phyloP scores from a whole-genome alignment of 1,284 basidiomycete species.

The Veloboletus limbatus region DNA sequence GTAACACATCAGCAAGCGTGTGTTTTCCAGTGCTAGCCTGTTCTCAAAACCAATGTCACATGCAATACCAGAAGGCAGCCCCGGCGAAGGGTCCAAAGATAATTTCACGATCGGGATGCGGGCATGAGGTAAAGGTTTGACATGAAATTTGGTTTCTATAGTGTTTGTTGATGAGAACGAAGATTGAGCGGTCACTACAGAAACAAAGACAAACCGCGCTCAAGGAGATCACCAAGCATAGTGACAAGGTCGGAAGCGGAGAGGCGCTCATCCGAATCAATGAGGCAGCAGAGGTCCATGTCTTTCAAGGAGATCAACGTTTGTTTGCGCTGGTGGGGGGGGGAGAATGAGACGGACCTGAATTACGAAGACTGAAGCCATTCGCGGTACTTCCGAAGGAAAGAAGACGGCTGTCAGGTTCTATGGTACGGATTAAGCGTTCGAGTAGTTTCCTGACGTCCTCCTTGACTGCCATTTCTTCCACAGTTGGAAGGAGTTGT shows the following conservation, averaged over 20 bases:
- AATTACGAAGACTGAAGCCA: constrained; percentile 92
- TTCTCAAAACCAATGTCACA: constrained; percentile 99
- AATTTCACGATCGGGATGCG: constrained; percentile 99
- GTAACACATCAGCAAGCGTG: constrained; percentile 93
- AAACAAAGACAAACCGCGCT: constrained; percentile 65
- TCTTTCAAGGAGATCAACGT: constrained; percentile 48
- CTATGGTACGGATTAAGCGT: constrained; percentile 90
- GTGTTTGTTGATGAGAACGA: constrained; percentile 7
- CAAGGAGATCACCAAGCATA: constrained; percentile 89
- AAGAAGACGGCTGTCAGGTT: constrained; percentile 86
- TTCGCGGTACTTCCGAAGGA: constrained; percentile 96
- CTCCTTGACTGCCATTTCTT: constrained; percentile 93
- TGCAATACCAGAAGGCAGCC: constrained; percentile 86
- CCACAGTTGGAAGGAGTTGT: constrained; percentile 82
- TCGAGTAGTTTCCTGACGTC: constrained; percentile 94
- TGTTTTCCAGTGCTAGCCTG: constrained; percentile 94
- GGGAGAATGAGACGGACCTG: constrained; percentile 55
- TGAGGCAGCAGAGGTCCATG: constrained; percentile 97
- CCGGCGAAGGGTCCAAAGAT: constrained; percentile 86
- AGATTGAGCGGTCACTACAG: constrained; percentile 1
- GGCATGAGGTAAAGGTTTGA: constrained; percentile 95
- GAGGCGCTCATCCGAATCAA: constrained; percentile 77
- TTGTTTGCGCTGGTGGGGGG: constrained; percentile 1
- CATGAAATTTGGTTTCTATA: constrained; percentile 94
- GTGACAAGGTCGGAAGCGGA: constrained; percentile 89